Evolutionary conservation across 2,329 filamentous ascomycete species (phyloP).

Genomic region (Orbilia javanica): DNA sequence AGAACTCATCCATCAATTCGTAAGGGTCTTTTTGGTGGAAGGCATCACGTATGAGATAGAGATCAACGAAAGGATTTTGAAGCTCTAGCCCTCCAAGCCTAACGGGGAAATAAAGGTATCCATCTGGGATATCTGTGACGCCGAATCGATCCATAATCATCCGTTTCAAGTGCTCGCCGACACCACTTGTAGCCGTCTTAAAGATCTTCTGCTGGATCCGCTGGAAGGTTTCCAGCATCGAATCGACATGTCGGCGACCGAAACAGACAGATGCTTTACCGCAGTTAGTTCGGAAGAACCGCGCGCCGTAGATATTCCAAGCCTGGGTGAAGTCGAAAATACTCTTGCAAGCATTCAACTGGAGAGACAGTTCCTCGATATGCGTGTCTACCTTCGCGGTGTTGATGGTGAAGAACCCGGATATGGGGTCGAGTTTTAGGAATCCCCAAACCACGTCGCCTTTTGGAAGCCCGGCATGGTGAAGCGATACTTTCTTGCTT

Average conservation of each 20-base stretch:
- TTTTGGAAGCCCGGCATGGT: slow-evolving; percentile 66
- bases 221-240: slow-evolving; percentile 69
- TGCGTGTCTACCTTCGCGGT: slow-evolving; percentile 72
- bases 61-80: slow-evolving; percentile 67
- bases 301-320: slow-evolving; percentile 72
- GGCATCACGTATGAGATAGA: slow-evolving; percentile 65
- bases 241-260: slow-evolving; percentile 70
- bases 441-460: slow-evolving; percentile 74
- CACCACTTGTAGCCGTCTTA: slow-evolving; percentile 65
- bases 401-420: slow-evolving; percentile 73
- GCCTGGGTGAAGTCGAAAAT: slow-evolving; percentile 73
- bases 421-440: slow-evolving; percentile 70
- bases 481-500: slow-evolving; percentile 58
- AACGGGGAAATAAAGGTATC: slow-evolving; percentile 68
- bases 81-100: slow-evolving; percentile 68
- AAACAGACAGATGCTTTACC: slow-evolving; percentile 70
- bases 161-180: slow-evolving; percentile 72
- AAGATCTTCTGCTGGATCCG: slow-evolving; percentile 71
- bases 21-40: slow-evolving; percentile 64
- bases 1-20: slow-evolving; percentile 64
- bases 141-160: slow-evolving; percentile 70
- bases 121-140: slow-evolving; percentile 67
- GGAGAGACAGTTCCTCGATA: slow-evolving; percentile 72
- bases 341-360: slow-evolving; percentile 71
- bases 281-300: slow-evolving; percentile 73